Evolutionary conservation across 2,329 filamentous ascomycete species (phyloP).

Genomic region (Mycosphaerelloides madeirae): DNA sequence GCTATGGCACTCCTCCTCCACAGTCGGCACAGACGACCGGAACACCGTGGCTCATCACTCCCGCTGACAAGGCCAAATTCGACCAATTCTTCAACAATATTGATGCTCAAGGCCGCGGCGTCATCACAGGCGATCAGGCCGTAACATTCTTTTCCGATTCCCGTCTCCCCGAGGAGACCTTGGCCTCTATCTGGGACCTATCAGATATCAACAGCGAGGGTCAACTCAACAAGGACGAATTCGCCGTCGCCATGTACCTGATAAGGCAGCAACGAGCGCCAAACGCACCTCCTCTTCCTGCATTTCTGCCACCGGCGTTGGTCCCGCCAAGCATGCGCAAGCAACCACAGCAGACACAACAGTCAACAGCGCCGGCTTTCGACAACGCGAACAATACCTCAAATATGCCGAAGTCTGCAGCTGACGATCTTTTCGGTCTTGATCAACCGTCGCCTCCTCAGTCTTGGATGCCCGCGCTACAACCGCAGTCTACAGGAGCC

Average conservation of each 20-base stretch:
- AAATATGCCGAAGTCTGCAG: slow-evolving; percentile 65
- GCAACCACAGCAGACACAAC: slow-evolving; percentile 48
- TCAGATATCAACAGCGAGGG: slow-evolving; percentile 91
- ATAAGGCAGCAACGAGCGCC: slow-evolving; percentile 83
- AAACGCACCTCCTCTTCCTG: slow-evolving; percentile 64
- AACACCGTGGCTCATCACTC: slow-evolving; percentile 74
- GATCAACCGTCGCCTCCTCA: slow-evolving; percentile 61
- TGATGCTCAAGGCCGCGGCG: slow-evolving; percentile 74
- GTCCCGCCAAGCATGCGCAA: slow-evolving; percentile 81
- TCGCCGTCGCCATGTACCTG: slow-evolving; percentile 95
- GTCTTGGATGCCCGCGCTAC: slow-evolving; percentile 46
- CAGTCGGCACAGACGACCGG: slow-evolving; percentile 53
- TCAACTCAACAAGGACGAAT: slow-evolving; percentile 79
- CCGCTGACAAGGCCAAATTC: slow-evolving; percentile 80
- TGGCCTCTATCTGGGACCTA: slow-evolving; percentile 96
- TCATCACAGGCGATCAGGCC: slow-evolving; percentile 89
- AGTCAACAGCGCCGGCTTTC: slow-evolving; percentile 51
- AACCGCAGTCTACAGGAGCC: slow-evolving; percentile 69
- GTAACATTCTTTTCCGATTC: slow-evolving; percentile 93
- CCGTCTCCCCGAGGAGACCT: slow-evolving; percentile 75
- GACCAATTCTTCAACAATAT: slow-evolving; percentile 80
- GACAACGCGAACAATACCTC: slow-evolving; percentile 43
- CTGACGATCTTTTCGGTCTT: slow-evolving; percentile 90
- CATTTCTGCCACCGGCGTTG: slow-evolving; percentile 71
- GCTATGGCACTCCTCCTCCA: slow-evolving; percentile 45